Conservation (phyloP, 495 filamentous ascomycete species). For the Xylaria sp. region DNA sequence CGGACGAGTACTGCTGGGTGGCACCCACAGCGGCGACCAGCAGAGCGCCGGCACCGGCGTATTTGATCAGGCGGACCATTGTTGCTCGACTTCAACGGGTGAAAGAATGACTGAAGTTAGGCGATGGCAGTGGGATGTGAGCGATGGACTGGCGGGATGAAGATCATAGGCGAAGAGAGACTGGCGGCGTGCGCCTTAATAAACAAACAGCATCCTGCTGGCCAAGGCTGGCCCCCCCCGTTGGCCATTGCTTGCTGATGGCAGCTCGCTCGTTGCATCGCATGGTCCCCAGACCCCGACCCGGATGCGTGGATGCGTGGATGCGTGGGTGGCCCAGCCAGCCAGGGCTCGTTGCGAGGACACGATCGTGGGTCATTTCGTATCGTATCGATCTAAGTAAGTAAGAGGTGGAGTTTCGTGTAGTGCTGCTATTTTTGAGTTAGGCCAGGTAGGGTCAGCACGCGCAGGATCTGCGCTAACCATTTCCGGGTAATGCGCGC, state of each 20-base stretch:
- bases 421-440: constrained; percentile 18
- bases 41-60: constrained; percentile 40
- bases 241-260: not conserved
- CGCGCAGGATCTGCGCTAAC: constrained; percentile 16
- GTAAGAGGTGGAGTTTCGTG: not conserved
- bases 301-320: too few species aligned
- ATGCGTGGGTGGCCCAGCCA: constrained; percentile 13
- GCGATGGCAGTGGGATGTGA: constrained; percentile 28
- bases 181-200: constrained; percentile 17
- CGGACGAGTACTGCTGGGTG: constrained; percentile 17
- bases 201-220: not conserved
- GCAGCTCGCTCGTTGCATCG: not conserved
- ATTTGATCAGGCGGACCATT: constrained; percentile 45
- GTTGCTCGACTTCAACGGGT: constrained; percentile 27
- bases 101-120: constrained; percentile 45
- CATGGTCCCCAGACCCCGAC: constrained; percentile 11
- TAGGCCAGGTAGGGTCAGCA: constrained; percentile 7
- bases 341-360: not conserved
- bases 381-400: constrained; percentile 5
- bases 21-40: constrained; percentile 38
- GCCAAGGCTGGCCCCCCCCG: too few species aligned
- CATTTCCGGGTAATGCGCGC: not conserved
- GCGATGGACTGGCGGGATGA: constrained; percentile 32
- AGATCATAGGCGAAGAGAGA: constrained; percentile 18
- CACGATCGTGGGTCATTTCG: constrained; percentile 20